phyloP scores from a whole-genome alignment of 345 rosid species.

The Sapria himalayana region DNA sequence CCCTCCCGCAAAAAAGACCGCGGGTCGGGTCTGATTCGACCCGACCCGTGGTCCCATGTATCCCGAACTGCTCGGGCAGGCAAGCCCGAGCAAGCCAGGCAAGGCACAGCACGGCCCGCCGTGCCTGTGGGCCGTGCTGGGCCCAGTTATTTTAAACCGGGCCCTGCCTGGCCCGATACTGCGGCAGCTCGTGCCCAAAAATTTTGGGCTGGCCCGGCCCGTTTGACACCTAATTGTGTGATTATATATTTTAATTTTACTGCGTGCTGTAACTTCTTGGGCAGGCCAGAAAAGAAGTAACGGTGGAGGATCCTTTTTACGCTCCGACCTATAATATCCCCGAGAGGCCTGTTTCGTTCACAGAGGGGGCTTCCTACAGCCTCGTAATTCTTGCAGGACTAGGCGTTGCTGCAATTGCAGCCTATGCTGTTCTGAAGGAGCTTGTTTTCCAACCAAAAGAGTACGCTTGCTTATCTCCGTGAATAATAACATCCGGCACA shows the following conservation, averaged over 20 bases:
- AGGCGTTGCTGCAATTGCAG: conserved; percentile 83
- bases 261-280: conserved; percentile 1
- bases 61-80: too few species aligned
- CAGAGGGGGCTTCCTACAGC: conserved; percentile 89
- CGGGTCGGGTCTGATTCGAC: too few species aligned
- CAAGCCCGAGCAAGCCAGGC: too few species aligned
- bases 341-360: conserved; percentile 77
- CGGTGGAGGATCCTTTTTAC: conserved; percentile 90
- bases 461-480: too few species aligned
- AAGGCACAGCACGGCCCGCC: too few species aligned
- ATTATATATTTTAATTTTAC: conserved; percentile 2
- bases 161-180: conserved; percentile 4
- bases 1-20: too few species aligned
- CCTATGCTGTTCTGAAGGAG: conserved; percentile 72
- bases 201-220: background rate
- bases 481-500: too few species aligned
- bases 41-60: too few species aligned
- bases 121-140: too few species aligned
- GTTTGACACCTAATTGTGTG: background rate
- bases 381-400: conserved; percentile 76
- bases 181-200: background rate
- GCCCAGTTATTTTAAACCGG: too few species aligned
- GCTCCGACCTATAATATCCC: conserved; percentile 88
- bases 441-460: conserved; percentile 91
- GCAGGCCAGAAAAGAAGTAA: conserved; percentile 66